phyloP scores from a whole-genome alignment of 805 yeast species.

The Kazachstania martiniae region DNA sequence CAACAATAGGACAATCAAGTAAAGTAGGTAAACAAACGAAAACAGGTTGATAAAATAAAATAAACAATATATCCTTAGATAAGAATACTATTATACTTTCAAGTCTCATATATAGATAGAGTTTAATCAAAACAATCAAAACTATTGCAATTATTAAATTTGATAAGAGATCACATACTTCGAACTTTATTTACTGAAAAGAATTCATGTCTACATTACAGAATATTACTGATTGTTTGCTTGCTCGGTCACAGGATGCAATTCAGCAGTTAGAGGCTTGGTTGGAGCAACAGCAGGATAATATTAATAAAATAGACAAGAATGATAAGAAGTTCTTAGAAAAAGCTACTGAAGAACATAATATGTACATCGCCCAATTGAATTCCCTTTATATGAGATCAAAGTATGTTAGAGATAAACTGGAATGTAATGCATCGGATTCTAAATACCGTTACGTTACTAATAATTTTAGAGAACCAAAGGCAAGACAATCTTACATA shows the following conservation, averaged over 20 bases:
- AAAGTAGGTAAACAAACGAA: no score
- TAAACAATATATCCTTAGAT: not conserved
- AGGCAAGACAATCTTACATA: conserved; percentile 3
- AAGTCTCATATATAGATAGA: not conserved
- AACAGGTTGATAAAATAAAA: no score
- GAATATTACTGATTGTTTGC: conserved; percentile 18
- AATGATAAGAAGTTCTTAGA: not conserved
- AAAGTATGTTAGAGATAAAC: conserved; percentile 13
- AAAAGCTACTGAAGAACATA: not conserved
- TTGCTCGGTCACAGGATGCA: conserved; percentile 23
- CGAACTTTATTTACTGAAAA: no score
- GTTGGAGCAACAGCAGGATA: conserved; percentile 16
- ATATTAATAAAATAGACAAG: conserved; percentile 1
- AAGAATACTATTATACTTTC: not conserved
- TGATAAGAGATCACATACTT: conserved; percentile 1
- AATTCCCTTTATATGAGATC: conserved; percentile 20
- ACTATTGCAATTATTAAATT: not conserved
- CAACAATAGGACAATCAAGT: no score
- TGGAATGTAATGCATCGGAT: conserved; percentile 5
- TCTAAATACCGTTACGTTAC: conserved; percentile 4
- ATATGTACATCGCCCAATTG: conserved; percentile 14
- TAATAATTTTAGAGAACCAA: not conserved
- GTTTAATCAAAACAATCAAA: not conserved
- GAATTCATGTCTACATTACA: conserved; percentile 8
- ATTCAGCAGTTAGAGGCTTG: conserved; percentile 21